Base-by-base conservation (phyloP, 2,329 filamentous ascomycete species). In the Trichoderma citrinoviride region DNA sequence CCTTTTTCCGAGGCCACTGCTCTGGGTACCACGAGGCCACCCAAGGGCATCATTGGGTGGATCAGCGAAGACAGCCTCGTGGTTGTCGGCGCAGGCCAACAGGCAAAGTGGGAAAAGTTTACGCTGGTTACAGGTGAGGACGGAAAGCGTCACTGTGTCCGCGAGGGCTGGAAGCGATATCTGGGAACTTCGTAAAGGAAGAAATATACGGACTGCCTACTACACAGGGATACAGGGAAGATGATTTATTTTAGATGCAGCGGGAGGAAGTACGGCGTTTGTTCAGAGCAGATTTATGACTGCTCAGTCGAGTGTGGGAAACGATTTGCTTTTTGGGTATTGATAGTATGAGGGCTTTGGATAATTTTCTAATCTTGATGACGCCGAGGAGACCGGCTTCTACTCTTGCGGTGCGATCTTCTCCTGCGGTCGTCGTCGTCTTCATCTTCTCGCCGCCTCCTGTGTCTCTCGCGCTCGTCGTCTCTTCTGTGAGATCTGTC, bases 51-150 rank as follows among this genome's bases (percentile, higher is more conserved):
- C 7, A 84, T 97, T 64, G 93, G 93, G 2, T 98, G 96, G 92
- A 83, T 88, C 10, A 83, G 87, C 68, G 90, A 97, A 68, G 81
- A 86, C 23, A 90, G 85, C 17, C 79, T 97, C 12, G 79, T 93
- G 1, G 88, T 96, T 0, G 81, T 96, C 56, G 90, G 93, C 3
- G 90, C 91, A 1, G 93, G 93, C 0, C 83, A 85, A 66, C 91
- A 95, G 73, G 90, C 90, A 17, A 83, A 90, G 57, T 97, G 93
- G 92, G 93, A 97, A 79, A 93, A 90, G 67, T 97, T 96, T 71
- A 81, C 88, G 21, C 80, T 96, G 58, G 83, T 83, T n/a, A 83
- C 89, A 63, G 85, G 84, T 15, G 84, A 88, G 23, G 87, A 90
- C 67, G 90, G 91, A 10, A 87, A 85, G 69, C 83, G 87, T 50